Conservation (phyloP, 768 basidiomycete species). For the Tulasnella sp. region DNA sequence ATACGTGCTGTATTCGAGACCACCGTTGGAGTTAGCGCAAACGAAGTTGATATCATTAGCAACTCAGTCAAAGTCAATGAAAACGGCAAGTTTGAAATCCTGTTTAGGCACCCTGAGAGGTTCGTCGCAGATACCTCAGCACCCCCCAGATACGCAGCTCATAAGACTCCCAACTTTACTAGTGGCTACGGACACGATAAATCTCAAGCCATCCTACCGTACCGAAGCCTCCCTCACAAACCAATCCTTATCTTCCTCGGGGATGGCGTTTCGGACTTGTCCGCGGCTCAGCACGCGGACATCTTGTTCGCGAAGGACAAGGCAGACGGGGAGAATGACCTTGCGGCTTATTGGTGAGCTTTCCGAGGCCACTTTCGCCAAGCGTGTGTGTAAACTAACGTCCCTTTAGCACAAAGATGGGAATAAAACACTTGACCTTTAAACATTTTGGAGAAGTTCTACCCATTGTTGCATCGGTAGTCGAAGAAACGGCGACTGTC, state of each 20-base stretch:
- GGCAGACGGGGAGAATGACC: slow-evolving; percentile 70
- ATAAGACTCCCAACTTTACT: too few relatives aligned
- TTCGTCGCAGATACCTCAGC: slow-evolving; percentile 29
- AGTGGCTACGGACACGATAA: slow-evolving; percentile 95
- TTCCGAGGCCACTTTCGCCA: neutral
- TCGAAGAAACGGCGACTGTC: slow-evolving; percentile 58
- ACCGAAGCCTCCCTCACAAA: slow-evolving; percentile 56
- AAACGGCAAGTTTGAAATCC: slow-evolving; percentile 70
- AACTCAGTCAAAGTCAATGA: slow-evolving; percentile 69
- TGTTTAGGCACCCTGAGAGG: slow-evolving; percentile 85
- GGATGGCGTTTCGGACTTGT: slow-evolving; percentile 93
- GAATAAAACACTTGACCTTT: slow-evolving; percentile 75
- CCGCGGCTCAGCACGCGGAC: slow-evolving; percentile 87
- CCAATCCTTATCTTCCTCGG: slow-evolving; percentile 95
- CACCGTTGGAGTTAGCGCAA: slow-evolving; percentile 65
- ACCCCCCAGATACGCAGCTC: too few relatives aligned
- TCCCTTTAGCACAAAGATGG: slow-evolving; percentile 46
- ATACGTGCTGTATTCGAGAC: slow-evolving; percentile 86
- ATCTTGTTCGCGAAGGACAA: slow-evolving; percentile 87
- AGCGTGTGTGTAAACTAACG: neutral
- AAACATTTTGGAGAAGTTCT: slow-evolving; percentile 58
- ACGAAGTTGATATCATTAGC: slow-evolving; percentile 83
- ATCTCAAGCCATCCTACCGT: slow-evolving; percentile 87
- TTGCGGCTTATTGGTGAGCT: slow-evolving; percentile 56
- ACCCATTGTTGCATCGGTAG: slow-evolving; percentile 54